phyloP scores from a whole-genome alignment of 192 early-diverging fungal genomes.

The Coemansia sp. region DNA sequence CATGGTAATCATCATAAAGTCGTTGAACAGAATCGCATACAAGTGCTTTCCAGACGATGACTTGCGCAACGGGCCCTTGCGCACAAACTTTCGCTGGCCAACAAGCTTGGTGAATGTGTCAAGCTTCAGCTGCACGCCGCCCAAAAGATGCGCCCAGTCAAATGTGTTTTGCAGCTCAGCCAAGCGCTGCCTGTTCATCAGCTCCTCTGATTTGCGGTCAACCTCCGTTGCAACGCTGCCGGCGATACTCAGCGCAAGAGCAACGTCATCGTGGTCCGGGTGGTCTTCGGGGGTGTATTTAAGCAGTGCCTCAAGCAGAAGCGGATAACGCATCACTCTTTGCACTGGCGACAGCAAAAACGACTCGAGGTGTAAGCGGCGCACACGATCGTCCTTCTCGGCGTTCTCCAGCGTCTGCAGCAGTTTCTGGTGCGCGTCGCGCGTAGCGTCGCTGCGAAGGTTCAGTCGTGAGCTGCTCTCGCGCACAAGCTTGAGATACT shows the following conservation, averaged over 20 bases:
- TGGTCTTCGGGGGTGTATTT: constrained; percentile 52
- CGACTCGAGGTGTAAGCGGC: constrained; percentile 48
- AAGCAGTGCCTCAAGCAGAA: constrained; percentile 50
- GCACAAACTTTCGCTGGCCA: constrained; percentile 54
- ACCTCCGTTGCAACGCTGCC: constrained; percentile 54
- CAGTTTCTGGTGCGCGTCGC: constrained; percentile 45
- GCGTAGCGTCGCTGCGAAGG: constrained; percentile 38
- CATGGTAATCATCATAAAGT: constrained; percentile 58
- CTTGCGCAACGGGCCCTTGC: constrained; percentile 53
- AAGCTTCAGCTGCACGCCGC: constrained; percentile 52
- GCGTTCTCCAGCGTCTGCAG: constrained; percentile 47
- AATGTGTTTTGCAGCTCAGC: constrained; percentile 53
- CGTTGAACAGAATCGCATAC: constrained; percentile 54
- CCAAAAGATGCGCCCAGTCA: constrained; percentile 51
- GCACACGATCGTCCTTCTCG: constrained; percentile 46
- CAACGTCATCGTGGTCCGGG: constrained; percentile 50
- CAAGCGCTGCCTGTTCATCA: constrained; percentile 49
- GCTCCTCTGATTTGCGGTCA: constrained; percentile 52
- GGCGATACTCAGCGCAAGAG: constrained; percentile 46
- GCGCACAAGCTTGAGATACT: constrained; percentile 54
- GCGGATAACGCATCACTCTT: constrained; percentile 53
- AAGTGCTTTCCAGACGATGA: constrained; percentile 51
- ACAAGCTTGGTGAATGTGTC: constrained; percentile 52
- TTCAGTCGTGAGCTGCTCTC: constrained; percentile 50
- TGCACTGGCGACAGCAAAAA: constrained; percentile 53